phyloP scores from a whole-genome alignment of 345 rosid genomes.

The Kandelia obovata region DNA sequence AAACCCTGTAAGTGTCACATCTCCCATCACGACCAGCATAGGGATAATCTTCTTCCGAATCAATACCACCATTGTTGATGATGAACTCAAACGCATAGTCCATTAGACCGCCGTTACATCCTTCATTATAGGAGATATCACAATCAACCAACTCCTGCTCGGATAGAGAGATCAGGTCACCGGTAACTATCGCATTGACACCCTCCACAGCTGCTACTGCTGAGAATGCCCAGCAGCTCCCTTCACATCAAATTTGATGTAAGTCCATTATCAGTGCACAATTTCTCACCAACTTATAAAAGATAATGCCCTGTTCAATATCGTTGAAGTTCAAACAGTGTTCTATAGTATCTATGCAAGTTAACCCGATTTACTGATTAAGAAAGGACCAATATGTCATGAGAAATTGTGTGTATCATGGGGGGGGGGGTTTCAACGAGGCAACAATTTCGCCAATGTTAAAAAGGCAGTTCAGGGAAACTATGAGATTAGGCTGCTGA shows the following conservation, averaged over 20 bases:
- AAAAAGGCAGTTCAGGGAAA: too few relatives aligned
- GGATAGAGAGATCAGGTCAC: constrained; percentile 63
- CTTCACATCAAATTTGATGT: constrained; percentile 15
- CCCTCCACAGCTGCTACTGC: constrained; percentile 91
- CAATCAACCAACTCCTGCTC: constrained; percentile 96
- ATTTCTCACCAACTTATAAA: too few relatives aligned
- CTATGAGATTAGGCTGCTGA: too few relatives aligned
- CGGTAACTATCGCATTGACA: constrained; percentile 77
- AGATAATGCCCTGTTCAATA: too few relatives aligned
- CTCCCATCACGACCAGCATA: constrained; percentile 53
- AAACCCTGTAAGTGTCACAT: constrained; percentile 71
- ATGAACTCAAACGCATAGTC: constrained; percentile 90
- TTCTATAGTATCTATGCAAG: too few relatives aligned
- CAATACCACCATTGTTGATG: constrained; percentile 83
- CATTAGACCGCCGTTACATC: constrained; percentile 94
- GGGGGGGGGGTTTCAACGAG: too few relatives aligned
- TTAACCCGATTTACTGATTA: too few relatives aligned
- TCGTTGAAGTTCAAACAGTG: too few relatives aligned
- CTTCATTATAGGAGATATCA: constrained; percentile 67
- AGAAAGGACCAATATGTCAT: too few relatives aligned
- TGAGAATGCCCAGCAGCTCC: constrained; percentile 99
- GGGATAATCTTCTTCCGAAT: constrained; percentile 78
- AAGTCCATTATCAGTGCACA: too few relatives aligned
- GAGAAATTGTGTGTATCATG: too few relatives aligned
- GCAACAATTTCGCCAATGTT: too few relatives aligned